A percentile compares a stretch with the other conserved stretches of the same genome.
phyloP scores from a whole-genome alignment of 2,329 filamentous ascomycete species.

The Talaromyces sp. region DNA sequence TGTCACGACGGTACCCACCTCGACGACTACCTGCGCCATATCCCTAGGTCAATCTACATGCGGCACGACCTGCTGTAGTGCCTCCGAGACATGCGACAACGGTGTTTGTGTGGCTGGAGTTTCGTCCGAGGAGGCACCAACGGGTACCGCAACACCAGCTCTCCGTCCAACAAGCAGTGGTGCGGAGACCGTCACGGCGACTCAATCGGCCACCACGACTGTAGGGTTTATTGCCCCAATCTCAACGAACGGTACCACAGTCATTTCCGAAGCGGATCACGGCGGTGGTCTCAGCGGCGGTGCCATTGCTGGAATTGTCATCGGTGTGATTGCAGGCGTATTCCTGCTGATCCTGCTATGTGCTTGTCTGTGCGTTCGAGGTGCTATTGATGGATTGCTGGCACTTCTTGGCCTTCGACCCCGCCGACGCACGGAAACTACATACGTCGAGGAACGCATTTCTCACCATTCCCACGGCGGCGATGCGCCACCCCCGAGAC shows the following conservation, averaged over 20 bases:
- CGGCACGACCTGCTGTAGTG: constrained; percentile 42
- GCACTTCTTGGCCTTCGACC: constrained; percentile 39
- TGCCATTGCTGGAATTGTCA: constrained; percentile 49
- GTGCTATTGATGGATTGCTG: constrained; percentile 36
- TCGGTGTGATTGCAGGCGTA: constrained; percentile 44
- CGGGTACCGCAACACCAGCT: constrained; percentile 35
- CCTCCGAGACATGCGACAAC: constrained; percentile 40
- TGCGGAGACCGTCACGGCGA: constrained; percentile 40
- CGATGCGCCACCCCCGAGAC: constrained; percentile 24
- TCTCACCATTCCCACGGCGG: constrained; percentile 31
- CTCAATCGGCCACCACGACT: constrained; percentile 38
- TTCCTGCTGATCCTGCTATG: constrained; percentile 43
- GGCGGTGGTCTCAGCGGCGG: constrained; percentile 43
- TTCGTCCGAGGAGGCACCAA: constrained; percentile 36
- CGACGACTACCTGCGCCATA: constrained; percentile 41
- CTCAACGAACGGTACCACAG: constrained; percentile 36
- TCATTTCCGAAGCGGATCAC: constrained; percentile 29
- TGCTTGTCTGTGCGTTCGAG: constrained; percentile 40
- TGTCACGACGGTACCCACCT: constrained; percentile 22
- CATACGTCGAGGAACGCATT: constrained; percentile 37
- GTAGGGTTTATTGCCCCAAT: constrained; percentile 43
- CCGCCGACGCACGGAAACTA: constrained; percentile 35
- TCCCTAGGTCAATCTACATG: constrained; percentile 42
- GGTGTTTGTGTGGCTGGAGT: constrained; percentile 39
- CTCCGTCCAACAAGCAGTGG: constrained; percentile 43